Conservation (phyloP, 2,329 filamentous ascomycete genomes). For the Orbilia blumenaviensis region DNA sequence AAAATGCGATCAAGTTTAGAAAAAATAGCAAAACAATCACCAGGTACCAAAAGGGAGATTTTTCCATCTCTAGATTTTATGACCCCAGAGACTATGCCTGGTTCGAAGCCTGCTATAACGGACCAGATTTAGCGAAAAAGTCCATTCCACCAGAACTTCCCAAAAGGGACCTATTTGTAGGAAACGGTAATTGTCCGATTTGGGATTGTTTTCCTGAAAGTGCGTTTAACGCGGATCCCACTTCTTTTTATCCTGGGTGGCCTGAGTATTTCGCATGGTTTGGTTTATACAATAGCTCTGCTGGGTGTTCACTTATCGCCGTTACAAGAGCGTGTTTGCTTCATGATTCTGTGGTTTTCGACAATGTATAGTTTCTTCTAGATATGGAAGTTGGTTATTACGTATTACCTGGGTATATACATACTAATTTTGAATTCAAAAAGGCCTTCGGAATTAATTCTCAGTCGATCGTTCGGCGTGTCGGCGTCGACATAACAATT, state of each 20-base stretch:
- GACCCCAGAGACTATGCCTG: constrained; percentile 4
- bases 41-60: constrained; percentile 3
- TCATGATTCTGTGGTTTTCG: constrained; percentile 5
- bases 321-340: constrained; percentile 7
- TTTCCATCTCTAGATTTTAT: not conserved
- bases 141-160: not conserved
- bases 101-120: constrained; percentile 23
- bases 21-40: constrained; percentile 1
- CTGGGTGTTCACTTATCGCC: constrained; percentile 1
- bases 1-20: not conserved
- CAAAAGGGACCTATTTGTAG: not conserved
- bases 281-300: constrained; percentile 13
- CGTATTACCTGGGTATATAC: not conserved
- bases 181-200: constrained; percentile 1
- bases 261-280: constrained; percentile 12
- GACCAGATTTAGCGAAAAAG: not conserved
- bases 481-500: no score
- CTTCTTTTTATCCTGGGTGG: constrained; percentile 4
- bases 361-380: not conserved
- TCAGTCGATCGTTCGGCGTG: no score
- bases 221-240: constrained; percentile 11
- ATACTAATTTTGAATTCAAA: not conserved
- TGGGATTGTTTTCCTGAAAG: constrained; percentile 11
- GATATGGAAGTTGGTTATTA: not conserved
- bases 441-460: not conserved